Evolutionary conservation across 2,329 filamentous ascomycete species (phyloP).

Genomic region (Penicillium brasilianum): DNA sequence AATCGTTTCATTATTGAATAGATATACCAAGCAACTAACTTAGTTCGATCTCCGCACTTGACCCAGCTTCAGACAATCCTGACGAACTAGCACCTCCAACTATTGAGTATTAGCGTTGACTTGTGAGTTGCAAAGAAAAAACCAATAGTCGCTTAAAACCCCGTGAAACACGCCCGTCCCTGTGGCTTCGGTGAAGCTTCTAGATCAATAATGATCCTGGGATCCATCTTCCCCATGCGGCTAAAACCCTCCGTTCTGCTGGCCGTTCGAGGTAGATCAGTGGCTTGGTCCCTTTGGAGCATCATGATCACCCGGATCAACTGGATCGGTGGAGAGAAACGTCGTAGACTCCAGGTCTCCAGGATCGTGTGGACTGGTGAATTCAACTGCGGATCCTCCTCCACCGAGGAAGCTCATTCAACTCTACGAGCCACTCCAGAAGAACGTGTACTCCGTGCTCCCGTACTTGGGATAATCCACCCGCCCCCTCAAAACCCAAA

Average conservation of each 20-base stretch:
- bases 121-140: background rate
- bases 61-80: background rate
- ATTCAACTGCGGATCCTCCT: conserved; percentile 30
- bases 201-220: background rate
- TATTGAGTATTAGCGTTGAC: too few species aligned
- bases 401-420: conserved; percentile 29
- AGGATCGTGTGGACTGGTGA: background rate
- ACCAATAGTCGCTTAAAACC: background rate
- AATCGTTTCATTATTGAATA: background rate
- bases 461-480: too few species aligned
- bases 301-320: background rate
- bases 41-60: background rate
- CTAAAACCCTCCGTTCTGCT: background rate
- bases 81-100: background rate
- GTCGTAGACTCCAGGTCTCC: background rate
- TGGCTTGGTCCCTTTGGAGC: background rate
- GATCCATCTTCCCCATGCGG: background rate
- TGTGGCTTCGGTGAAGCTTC: background rate
- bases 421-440: too few species aligned
- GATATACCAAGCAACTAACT: background rate
- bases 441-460: too few species aligned
- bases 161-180: background rate
- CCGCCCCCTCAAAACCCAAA: conserved; percentile 6
- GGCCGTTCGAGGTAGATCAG: background rate
- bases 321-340: background rate